phyloP scores from a whole-genome alignment of 2,329 filamentous ascomycete species.

The Aureobasidium pullulans region DNA sequence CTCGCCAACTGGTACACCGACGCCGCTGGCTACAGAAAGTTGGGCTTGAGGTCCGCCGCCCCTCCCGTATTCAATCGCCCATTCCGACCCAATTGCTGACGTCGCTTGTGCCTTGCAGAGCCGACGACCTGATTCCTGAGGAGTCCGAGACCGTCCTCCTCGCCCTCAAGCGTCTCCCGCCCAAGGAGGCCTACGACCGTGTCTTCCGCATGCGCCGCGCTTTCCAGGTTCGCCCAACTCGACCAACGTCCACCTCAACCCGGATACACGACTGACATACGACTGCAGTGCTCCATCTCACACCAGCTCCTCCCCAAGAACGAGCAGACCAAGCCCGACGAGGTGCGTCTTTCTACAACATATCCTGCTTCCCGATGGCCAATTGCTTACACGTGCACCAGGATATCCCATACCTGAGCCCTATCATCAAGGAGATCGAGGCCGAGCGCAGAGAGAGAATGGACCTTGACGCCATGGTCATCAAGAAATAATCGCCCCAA shows the following conservation, averaged over 20 bases:
- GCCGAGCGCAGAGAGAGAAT: constrained; percentile 58
- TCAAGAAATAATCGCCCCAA: constrained; percentile 38
- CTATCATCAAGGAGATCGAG: constrained; percentile 63
- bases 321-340: constrained; percentile 61
- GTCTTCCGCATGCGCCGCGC: constrained; percentile 95
- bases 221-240: constrained; percentile 59
- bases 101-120: constrained; percentile 46
- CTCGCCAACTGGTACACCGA: constrained; percentile 83
- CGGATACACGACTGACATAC: not conserved
- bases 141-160: constrained; percentile 80
- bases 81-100: not conserved
- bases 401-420: constrained; percentile 60
- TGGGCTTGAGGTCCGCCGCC: constrained; percentile 70
- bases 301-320: constrained; percentile 57
- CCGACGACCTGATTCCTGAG: constrained; percentile 91
- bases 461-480: constrained; percentile 60
- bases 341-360: constrained; percentile 40
- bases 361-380: not conserved
- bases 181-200: constrained; percentile 91
- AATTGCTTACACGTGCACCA: constrained; percentile 30
- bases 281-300: constrained; percentile 54
- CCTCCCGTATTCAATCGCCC: not conserved
- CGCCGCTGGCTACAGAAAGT: constrained; percentile 83
- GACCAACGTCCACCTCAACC: not conserved
- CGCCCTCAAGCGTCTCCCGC: constrained; percentile 81